Conservation (phyloP, 805 yeast genomes). For the Starmerella kuoi region DNA sequence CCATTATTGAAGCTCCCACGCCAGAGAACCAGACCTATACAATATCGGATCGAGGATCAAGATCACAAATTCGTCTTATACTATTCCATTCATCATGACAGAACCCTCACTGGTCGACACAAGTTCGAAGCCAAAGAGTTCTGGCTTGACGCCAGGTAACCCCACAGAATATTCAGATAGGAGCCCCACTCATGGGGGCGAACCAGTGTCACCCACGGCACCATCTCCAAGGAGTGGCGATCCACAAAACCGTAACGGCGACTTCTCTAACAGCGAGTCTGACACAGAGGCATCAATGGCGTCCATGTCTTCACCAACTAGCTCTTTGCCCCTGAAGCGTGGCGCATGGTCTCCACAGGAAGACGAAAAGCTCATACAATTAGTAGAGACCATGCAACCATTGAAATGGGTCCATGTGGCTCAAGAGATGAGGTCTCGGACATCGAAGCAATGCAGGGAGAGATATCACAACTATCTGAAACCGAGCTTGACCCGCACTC, state of each 20-base stretch:
- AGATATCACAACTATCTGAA: slow-evolving; percentile 84
- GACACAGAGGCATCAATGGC: slow-evolving; percentile 1
- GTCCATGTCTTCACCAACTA: slow-evolving; percentile 1
- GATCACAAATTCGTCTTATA: too few relatives aligned
- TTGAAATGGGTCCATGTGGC: slow-evolving; percentile 84
- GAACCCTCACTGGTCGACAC: too few relatives aligned
- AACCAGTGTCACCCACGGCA: too few relatives aligned
- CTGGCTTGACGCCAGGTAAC: too few relatives aligned
- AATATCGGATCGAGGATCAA: too few relatives aligned
- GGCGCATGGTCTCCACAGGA: slow-evolving; percentile 91
- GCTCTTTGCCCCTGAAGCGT: slow-evolving; percentile 28
- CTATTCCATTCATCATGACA: too few relatives aligned
- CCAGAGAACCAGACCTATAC: too few relatives aligned
- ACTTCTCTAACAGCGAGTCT: neutral
- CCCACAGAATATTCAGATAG: too few relatives aligned
- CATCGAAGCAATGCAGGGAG: slow-evolving; percentile 87
- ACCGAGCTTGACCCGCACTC: slow-evolving; percentile 68
- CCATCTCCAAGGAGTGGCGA: too few relatives aligned
- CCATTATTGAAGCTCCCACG: too few relatives aligned
- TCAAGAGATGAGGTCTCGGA: slow-evolving; percentile 56
- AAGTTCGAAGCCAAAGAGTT: too few relatives aligned
- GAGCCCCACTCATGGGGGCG: too few relatives aligned
- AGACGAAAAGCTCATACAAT: slow-evolving; percentile 56
- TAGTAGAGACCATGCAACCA: slow-evolving; percentile 62
- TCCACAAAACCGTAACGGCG: neutral